Evolutionary conservation across 768 basidiomycete species (phyloP).

Genomic region (Boletus coccyginus): DNA sequence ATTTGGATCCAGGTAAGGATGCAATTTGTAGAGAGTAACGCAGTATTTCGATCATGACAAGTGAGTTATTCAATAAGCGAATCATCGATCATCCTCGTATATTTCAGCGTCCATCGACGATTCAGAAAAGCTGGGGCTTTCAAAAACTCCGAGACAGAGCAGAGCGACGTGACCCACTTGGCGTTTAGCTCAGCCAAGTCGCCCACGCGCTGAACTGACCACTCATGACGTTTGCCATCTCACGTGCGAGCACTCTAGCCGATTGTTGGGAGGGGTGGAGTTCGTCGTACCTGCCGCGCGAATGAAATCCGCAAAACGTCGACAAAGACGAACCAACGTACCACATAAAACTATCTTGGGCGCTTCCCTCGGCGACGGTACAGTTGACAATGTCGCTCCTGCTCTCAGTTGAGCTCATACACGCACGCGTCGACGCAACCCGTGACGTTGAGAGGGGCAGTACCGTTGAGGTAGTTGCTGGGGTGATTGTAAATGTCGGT

Average conservation of each 20-base stretch:
- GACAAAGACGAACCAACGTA: constrained; percentile 24
- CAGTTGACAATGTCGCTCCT: constrained; percentile 30
- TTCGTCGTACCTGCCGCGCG: constrained; percentile 40
- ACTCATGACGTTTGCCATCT: constrained; percentile 46
- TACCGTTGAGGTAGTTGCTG: constrained; percentile 55
- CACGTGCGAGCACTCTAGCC: constrained; percentile 49
- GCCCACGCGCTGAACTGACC: constrained; percentile 45
- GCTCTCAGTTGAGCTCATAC: constrained; percentile 25
- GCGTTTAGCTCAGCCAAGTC: constrained; percentile 46
- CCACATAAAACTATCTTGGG: constrained; percentile 60
- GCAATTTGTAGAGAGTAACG: background rate
- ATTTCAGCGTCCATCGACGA: background rate
- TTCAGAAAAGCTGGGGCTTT: no score
- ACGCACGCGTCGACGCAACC: constrained; percentile 50
- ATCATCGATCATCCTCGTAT: background rate
- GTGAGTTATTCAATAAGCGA: background rate
- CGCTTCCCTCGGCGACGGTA: constrained; percentile 36
- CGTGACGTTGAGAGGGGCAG: constrained; percentile 57
- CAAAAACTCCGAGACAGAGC: background rate
- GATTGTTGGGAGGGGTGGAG: constrained; percentile 61
- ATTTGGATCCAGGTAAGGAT: background rate
- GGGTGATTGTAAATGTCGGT: constrained; percentile 36
- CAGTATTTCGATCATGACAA: background rate
- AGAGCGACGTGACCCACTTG: background rate
- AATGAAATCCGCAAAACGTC: background rate